Conservation (phyloP, 495 filamentous ascomycete species). For the Annulohypoxylon stygium region DNA sequence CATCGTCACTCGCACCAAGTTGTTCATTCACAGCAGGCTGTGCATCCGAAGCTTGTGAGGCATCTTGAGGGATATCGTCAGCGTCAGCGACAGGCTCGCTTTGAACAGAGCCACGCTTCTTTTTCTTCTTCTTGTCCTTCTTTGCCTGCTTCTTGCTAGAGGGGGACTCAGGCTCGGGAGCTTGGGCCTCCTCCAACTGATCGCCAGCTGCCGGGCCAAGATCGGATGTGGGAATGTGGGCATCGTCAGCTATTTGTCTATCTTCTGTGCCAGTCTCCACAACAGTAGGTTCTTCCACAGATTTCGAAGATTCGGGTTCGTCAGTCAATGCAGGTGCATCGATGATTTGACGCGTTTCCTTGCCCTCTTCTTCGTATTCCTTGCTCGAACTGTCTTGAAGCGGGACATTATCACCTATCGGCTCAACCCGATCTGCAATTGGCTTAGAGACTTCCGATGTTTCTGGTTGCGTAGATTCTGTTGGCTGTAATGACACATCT, state of each 20-base stretch:
- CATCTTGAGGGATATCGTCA: slow-evolving; percentile 19
- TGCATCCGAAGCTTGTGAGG: slow-evolving; percentile 7
- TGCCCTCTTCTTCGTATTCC: slow-evolving; percentile 35
- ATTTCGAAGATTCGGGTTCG: slow-evolving; percentile 21
- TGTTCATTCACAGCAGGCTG: slow-evolving; percentile 23
- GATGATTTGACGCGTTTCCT: slow-evolving; percentile 19
- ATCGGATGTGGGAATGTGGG: slow-evolving; percentile 7
- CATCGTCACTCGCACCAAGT: slow-evolving; percentile 17
- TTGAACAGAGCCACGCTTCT: slow-evolving; percentile 36
- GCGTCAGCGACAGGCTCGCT: slow-evolving; percentile 16
- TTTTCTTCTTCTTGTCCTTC: slow-evolving; percentile 31
- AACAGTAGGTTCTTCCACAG: slow-evolving; percentile 22
- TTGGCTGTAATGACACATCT: slow-evolving; percentile 2
- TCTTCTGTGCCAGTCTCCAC: slow-evolving; percentile 27
- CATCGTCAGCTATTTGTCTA: slow-evolving; percentile 23
- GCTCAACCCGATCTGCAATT: slow-evolving; percentile 22
- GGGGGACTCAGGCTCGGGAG: slow-evolving; percentile 26
- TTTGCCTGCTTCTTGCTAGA: slow-evolving; percentile 30
- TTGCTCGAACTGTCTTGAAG: slow-evolving; percentile 35
- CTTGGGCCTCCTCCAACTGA: slow-evolving; percentile 22
- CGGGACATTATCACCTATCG: slow-evolving; percentile 10
- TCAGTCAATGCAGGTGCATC: slow-evolving; percentile 25
- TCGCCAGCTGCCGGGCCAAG: slow-evolving; percentile 18
- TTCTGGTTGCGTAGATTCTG: slow-evolving; percentile 20
- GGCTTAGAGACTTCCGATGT: slow-evolving; percentile 19